Base-by-base conservation (phyloP, 1,284 basidiomycete genomes). In the Schizophyllum commune region DNA sequence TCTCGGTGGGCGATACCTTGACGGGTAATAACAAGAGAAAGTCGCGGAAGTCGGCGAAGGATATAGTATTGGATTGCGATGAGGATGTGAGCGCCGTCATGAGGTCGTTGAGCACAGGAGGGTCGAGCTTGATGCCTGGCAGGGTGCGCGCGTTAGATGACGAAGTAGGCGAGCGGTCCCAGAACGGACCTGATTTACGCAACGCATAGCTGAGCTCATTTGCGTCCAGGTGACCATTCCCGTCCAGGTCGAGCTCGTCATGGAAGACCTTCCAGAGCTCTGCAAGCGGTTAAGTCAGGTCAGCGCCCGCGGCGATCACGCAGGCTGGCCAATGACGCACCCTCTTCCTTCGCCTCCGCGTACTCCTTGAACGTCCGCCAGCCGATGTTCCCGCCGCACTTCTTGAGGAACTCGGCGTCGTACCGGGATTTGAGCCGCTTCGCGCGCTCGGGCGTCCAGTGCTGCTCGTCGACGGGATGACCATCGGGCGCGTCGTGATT, bases 251-350 rank as follows among this genome's bases (percentile, higher is more conserved):
- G 51, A 96, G 81, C 66, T 94, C 87, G 65, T 91, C 84, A 68
- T 94, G 92, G 73, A 96, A 96, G 62, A 94, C 87, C 60, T 84
- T 79, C 94, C 94, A 96, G 55, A 96, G 78, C 73, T 96, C 92
- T 88, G 69, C 19, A 33, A 61, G 57, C 54, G 57, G 5, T 34
- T 15, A 32, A 58, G 22, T 20, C 15, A 53, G 13, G 11, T 27
- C 27, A 27, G 27, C 5, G 32, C 19, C 21, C 52, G 33, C 0
- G 19, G n/a, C 55, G 58, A 56, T 58, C 58, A 57, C 51, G 68
- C 64, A 60, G 68, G 64, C 62, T 60, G 21, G 57, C 27, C 22
- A 27, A 27, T 27, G 27, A 81, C 85, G 69, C 68, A 88, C 90
- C 90, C 61, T 78, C 80, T 79, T 92, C 91, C 73, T 92, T 92